Conservation (phyloP, 2,329 filamentous ascomycete species). For the Neofusicoccum ribis region DNA sequence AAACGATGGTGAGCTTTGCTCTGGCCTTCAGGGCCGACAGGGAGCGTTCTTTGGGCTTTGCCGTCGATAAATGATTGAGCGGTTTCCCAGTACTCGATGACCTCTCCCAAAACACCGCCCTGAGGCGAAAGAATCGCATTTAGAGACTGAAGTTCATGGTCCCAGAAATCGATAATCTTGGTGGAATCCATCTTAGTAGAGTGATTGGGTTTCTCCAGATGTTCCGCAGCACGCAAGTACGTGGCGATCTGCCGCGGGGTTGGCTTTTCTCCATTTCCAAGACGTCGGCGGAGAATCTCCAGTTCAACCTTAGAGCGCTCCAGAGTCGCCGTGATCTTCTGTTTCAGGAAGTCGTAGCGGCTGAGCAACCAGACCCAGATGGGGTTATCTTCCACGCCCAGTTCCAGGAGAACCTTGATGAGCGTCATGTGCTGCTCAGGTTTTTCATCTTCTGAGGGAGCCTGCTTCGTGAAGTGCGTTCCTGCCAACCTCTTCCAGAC, state of each 20-base stretch:
- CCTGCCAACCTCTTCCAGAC: conserved; percentile 80
- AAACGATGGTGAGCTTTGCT: conserved; percentile 80
- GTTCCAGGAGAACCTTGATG: conserved; percentile 83
- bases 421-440: conserved; percentile 88
- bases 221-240: conserved; percentile 72
- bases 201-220: conserved; percentile 36
- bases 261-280: conserved; percentile 74
- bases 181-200: conserved; percentile 69
- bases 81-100: conserved; percentile 92
- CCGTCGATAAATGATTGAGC: conserved; percentile 88
- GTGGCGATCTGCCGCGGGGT: conserved; percentile 66
- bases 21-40: conserved; percentile 77
- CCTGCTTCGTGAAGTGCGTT: conserved; percentile 57
- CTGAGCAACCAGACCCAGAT: conserved; percentile 96
- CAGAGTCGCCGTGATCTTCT: conserved; percentile 75
- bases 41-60: conserved; percentile 75
- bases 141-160: conserved; percentile 76
- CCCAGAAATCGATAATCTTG: conserved; percentile 88
- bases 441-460: conserved; percentile 50
- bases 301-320: conserved; percentile 91
- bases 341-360: conserved; percentile 84
- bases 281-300: conserved; percentile 79
- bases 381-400: conserved; percentile 93
- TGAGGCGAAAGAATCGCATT: conserved; percentile 70
- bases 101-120: conserved; percentile 81